Evolutionary conservation across 768 basidiomycete genomes (phyloP), one percentile per base, ranked within the genome.

Genomic region (Psilocybe cyanescens): DNA sequence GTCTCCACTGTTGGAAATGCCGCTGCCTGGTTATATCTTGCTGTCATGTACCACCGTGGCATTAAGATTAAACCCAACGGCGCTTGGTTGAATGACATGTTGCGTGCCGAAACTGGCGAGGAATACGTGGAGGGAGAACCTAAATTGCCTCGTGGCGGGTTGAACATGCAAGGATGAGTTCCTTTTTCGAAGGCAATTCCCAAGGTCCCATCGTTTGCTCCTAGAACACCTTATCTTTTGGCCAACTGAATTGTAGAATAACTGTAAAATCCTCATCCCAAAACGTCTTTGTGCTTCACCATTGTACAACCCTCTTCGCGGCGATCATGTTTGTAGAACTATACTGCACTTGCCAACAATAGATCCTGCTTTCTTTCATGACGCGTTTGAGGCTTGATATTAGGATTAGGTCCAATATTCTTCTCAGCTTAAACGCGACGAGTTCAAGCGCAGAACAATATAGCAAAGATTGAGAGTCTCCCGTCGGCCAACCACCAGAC

Each of bases 1-100:
- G 92, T 94, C 44, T 78, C 87, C 65, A 94, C 92, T 3, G 90
- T 93, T 59, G 92, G 92, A 29, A 94, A 93, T 70, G 85, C 90
- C 30, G 81, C 81, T 57, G 79, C 82, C 35, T 84, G 82, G 82
- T 68, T 84, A 62, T 84, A 83, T 66, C 74, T 94, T 57, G 92
- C 92, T 8, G 90, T 92, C 57, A 91, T 92, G 88, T 91, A 89
- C 76, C 76, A 68, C 60, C 88, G 90, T 62, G 90, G 91, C 8
- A 79, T 86, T 74, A 91, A 90, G 79, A 79, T 94, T 66, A 80
- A 87, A 78, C 92, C 92, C 24, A 84, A 89, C 11, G 92, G 92
- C 41, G 88, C 88, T 51, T 94, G 92, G 92, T 74, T 94, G 75
- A 94, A 94, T 67, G 92, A 94, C 71, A 72, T 94, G 75, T 74